These are phyloP conservation scores for Aspergillus glaucus DNA, from an alignment of 2,329 filamentous ascomycete genomes.

Conservation along the genomic window DNA sequence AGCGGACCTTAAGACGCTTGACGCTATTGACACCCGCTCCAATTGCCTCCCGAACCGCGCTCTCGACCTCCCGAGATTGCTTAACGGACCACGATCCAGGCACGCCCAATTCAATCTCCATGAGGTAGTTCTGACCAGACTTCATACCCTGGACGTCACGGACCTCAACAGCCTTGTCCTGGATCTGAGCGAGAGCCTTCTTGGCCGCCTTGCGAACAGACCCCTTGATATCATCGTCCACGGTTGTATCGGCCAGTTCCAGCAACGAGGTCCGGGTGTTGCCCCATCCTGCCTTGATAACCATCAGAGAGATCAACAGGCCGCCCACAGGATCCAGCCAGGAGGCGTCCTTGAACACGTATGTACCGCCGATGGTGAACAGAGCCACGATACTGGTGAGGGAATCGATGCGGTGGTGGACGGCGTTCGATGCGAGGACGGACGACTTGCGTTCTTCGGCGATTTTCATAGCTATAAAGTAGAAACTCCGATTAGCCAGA, in stretches of 20 bases:
- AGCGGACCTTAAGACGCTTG: constrained; percentile 74
- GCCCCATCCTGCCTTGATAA: constrained; percentile 79
- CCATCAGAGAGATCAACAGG: constrained; percentile 85
- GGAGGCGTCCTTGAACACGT: constrained; percentile 73
- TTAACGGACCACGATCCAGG: constrained; percentile 70
- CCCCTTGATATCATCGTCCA: constrained; percentile 75
- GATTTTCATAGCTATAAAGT: constrained; percentile 74
- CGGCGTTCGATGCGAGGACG: constrained; percentile 88
- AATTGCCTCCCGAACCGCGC: constrained; percentile 63
- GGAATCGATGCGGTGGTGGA: constrained; percentile 94
- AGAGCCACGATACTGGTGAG: constrained; percentile 91
- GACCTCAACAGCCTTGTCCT: constrained; percentile 58
- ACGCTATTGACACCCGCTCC: constrained; percentile 76
- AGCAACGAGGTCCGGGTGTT: constrained; percentile 78
- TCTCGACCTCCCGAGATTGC: constrained; percentile 63
- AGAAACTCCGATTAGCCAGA: background rate
- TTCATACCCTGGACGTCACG: constrained; percentile 83
- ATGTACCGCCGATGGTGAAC: constrained; percentile 80
- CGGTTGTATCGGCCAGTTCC: constrained; percentile 83
- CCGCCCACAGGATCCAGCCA: constrained; percentile 96
- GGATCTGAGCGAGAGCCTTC: constrained; percentile 52
- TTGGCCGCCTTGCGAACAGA: constrained; percentile 62
- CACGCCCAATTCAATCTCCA: constrained; percentile 81
- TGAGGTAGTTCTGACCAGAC: constrained; percentile 90
- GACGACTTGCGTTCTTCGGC: constrained; percentile 91